Conservation (phyloP, 352 stramenopile species). For the Phytophthora ohioensis region DNA sequence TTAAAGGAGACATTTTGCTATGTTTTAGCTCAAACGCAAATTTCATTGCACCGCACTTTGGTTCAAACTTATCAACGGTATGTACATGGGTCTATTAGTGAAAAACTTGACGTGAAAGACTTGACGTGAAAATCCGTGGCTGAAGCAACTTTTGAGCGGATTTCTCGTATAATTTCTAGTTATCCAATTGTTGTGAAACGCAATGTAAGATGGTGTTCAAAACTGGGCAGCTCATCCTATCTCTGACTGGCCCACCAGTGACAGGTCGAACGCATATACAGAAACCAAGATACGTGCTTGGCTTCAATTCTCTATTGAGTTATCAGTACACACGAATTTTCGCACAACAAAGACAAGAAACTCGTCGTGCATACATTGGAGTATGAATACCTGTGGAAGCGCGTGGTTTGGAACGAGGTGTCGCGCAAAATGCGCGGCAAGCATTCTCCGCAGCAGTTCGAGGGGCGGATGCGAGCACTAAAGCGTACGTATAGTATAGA, state of each 20-base stretch:
- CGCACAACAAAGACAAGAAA: background rate
- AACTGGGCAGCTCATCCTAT: too few species aligned
- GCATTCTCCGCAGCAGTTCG: background rate
- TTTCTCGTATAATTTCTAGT: too few species aligned
- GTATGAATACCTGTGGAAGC: background rate
- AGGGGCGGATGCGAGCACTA: background rate
- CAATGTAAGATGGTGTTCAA: too few species aligned
- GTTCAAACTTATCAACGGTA: too few species aligned
- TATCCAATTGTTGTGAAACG: too few species aligned
- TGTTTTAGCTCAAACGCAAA: background rate
- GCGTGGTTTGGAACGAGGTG: background rate
- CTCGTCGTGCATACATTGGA: slow-evolving; percentile 2
- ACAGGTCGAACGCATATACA: background rate
- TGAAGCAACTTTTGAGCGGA: too few species aligned
- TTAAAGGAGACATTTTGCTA: background rate
- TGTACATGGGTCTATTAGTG: too few species aligned
- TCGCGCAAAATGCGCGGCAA: slow-evolving; percentile 10
- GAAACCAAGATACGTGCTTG: background rate
- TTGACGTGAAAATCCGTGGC: too few species aligned
- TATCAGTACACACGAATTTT: background rate
- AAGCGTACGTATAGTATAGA: slow-evolving; percentile 15
- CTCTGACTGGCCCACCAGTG: too few species aligned
- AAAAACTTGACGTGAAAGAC: too few species aligned
- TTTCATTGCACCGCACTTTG: too few species aligned
- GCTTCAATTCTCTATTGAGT: background rate